phyloP scores from a whole-genome alignment of 2,329 filamentous ascomycete genomes.

The Monosporascus sp. region DNA sequence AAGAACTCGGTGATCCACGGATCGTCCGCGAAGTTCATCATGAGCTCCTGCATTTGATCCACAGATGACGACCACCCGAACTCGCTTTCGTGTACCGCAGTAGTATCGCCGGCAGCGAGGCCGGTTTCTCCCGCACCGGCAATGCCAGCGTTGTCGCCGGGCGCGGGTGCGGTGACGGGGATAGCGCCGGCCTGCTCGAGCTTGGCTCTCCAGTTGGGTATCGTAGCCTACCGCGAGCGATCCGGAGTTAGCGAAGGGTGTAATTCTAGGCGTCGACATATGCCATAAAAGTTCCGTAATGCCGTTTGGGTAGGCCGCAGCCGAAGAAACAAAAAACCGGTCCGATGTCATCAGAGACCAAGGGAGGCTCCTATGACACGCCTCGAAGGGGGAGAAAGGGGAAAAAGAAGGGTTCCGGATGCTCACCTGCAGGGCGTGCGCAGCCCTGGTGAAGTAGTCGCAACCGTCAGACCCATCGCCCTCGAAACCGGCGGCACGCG shows the following conservation, averaged over 20 bases:
- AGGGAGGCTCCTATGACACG: too few relatives aligned
- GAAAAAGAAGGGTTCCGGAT: too few relatives aligned
- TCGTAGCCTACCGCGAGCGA: slow-evolving; percentile 4
- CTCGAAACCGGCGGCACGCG: slow-evolving; percentile 13
- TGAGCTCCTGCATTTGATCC: slow-evolving; percentile 1
- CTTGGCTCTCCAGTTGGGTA: slow-evolving; percentile 16
- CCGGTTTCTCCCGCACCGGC: not conserved
- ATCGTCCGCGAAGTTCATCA: slow-evolving; percentile 5
- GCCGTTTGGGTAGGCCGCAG: too few relatives aligned
- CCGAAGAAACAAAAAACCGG: too few relatives aligned
- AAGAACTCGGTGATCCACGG: slow-evolving; percentile 7
- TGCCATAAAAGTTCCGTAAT: too few relatives aligned
- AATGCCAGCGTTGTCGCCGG: not conserved
- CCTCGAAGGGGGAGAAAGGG: too few relatives aligned
- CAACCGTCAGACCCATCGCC: slow-evolving; percentile 7
- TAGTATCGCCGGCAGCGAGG: not conserved
- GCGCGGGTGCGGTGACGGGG: not conserved
- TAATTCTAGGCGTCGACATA: too few relatives aligned
- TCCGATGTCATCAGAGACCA: too few relatives aligned
- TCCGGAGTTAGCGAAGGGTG: too few relatives aligned
- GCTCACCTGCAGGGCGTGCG: slow-evolving; percentile 10
- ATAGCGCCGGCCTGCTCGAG: slow-evolving; percentile 13
- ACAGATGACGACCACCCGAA: not conserved
- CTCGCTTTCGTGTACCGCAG: not conserved
- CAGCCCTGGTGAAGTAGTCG: slow-evolving; percentile 18